These are phyloP conservation scores for Curvularia spicifera DNA, from an alignment of 2,329 filamentous ascomycete species.

Conservation along the genomic window DNA sequence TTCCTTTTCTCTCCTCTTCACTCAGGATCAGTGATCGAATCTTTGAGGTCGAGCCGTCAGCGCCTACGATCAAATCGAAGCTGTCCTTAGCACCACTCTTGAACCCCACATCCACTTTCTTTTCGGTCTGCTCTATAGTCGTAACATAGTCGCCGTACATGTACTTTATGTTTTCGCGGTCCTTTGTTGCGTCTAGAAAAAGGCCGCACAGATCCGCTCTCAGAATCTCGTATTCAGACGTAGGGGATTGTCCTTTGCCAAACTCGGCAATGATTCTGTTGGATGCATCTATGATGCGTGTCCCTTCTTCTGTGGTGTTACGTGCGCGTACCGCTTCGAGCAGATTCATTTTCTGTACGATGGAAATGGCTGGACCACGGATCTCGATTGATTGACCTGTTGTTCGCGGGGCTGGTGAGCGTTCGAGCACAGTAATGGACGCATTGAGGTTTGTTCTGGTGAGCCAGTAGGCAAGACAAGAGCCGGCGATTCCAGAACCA, in stretches of 20 bases:
- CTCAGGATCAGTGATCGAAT: constrained; percentile 37
- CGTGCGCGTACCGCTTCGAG: constrained; percentile 45
- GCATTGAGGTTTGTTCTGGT: constrained; percentile 37
- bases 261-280: constrained; percentile 29
- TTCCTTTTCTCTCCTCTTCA: constrained; percentile 24
- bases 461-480: constrained; percentile 47
- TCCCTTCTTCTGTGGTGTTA: constrained; percentile 51
- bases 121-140: constrained; percentile 24
- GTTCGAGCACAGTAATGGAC: constrained; percentile 55
- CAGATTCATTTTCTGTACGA: constrained; percentile 52
- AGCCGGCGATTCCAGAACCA: constrained; percentile 51
- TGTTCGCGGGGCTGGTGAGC: constrained; percentile 47
- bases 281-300: constrained; percentile 43
- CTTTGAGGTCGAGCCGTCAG: constrained; percentile 37
- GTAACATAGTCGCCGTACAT: constrained; percentile 23
- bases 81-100: constrained; percentile 26
- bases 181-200: constrained; percentile 31
- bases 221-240: constrained; percentile 45
- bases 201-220: constrained; percentile 45
- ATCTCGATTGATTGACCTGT: constrained; percentile 57
- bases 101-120: constrained; percentile 33
- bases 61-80: constrained; percentile 41
- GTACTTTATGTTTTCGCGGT: constrained; percentile 12
- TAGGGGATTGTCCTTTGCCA: constrained; percentile 33
- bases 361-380: constrained; percentile 50